These are phyloP conservation scores for Fusarium praegraminearum DNA, from an alignment of 2,329 filamentous ascomycete genomes.

Conservation along the genomic window DNA sequence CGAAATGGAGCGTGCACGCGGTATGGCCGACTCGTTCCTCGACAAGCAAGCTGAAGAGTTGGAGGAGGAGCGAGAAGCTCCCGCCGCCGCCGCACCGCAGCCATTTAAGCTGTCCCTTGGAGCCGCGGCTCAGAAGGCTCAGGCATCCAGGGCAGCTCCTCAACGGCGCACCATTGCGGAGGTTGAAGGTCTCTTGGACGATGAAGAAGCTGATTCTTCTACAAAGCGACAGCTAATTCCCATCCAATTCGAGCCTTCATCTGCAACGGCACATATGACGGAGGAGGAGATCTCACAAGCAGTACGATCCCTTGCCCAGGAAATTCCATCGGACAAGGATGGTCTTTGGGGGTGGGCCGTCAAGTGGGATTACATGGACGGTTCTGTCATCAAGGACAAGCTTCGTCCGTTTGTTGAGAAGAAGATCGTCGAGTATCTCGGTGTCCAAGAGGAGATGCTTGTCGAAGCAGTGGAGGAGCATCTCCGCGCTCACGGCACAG, in stretches of 20 bases:
- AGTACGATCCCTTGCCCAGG: conserved; percentile 82
- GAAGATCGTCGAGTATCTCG: conserved; percentile 97
- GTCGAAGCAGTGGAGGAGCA: conserved; percentile 94
- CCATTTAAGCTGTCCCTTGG: conserved; percentile 94
- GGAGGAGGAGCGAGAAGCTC: conserved; percentile 62
- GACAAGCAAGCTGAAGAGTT: conserved; percentile 85
- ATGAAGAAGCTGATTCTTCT: conserved; percentile 84
- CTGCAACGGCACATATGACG: conserved; percentile 73
- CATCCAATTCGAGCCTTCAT: conserved; percentile 81
- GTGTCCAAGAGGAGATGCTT: conserved; percentile 94
- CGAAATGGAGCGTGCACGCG: conserved; percentile 81
- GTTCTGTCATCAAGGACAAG: conserved; percentile 83
- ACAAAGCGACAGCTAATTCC: conserved; percentile 82
- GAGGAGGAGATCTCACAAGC: conserved; percentile 90
- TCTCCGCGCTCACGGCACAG: conserved; percentile 77
- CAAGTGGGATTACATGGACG: conserved; percentile 91
- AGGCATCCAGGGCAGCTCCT: conserved; percentile 66
- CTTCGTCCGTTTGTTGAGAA: conserved; percentile 96
- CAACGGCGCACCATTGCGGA: conserved; percentile 87
- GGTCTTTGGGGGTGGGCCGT: conserved; percentile 93
- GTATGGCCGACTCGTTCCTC: conserved; percentile 91
- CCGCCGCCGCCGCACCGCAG: conserved; percentile 67
- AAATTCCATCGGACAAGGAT: conserved; percentile 88
- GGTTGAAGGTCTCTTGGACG: conserved; percentile 92
- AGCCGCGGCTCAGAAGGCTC: conserved; percentile 81